Base-by-base conservation (phyloP, 352 stramenopile species). In the Aphanomyces stellatus region DNA sequence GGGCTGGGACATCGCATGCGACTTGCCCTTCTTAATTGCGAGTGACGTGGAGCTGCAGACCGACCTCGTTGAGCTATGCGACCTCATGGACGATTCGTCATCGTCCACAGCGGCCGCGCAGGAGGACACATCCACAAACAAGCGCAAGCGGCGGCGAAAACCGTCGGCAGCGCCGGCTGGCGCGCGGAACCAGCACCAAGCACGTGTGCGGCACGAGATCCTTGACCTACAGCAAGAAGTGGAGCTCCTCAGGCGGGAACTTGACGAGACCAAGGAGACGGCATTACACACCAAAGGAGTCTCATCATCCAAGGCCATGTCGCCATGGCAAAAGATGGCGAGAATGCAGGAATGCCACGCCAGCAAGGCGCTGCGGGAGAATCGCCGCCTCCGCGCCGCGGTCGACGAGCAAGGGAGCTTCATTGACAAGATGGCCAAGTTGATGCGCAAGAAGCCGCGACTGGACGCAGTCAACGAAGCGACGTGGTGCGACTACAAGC, bases 391-490 rank as follows among this genome's bases (percentile, higher is more conserved):
- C 17, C 51, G 27, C 17, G 51, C 10, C 2, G 51, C 51, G 17
- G 51, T 59, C 2, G 27, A 24, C 10, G 22, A 59, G 4, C 27
- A 59, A n/a, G n/a, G 17, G 31, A 24, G 22, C 10, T 40, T 59
- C 19, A 59, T 59, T 30, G 51, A 59, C 27, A 22, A 24, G 51
- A 34, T 59, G 28, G 34, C 11, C 8, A 17, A 19, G 10, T 59
- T n/a, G 22, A 59, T 59, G 22, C 51, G 34, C 51, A 59, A 59
- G 51, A 59, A 59, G n/a, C 51, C 51, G 10, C 49, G 49, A 10
- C 30, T 40, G 4, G 15, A 59, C 31, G 51, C 34, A 59, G 19
- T 19, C 24, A 11, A 53, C 19, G 43, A 17, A 19, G 55, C 35
- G 19, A 34, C 49, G 4, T 64, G 55, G 55, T 13, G 31, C 10